Conservation (phyloP, 75 land plant genomes). For the Picea sitchensis region DNA sequence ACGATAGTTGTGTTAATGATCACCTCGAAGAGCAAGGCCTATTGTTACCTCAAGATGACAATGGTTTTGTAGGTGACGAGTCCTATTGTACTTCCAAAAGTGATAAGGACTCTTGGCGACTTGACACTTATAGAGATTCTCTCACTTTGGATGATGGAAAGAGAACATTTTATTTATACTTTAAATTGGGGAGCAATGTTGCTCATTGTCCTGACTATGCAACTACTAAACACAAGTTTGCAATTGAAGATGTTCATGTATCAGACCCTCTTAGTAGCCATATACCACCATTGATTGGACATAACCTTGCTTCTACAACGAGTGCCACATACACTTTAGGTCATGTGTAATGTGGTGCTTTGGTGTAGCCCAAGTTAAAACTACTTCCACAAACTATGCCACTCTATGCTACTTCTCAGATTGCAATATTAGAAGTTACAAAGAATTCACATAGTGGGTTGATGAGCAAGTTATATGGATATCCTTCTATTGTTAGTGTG, state of each 20-base stretch:
- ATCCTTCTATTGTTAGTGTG: background rate
- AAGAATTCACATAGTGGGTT: constrained; percentile 5
- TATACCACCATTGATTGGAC: background rate
- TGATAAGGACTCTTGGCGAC: background rate
- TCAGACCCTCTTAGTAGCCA: background rate
- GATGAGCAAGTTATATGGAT: constrained; percentile 10
- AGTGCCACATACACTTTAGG: background rate
- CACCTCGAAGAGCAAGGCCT: background rate
- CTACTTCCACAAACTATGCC: constrained; percentile 81
- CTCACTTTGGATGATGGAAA: background rate
- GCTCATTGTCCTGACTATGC: background rate
- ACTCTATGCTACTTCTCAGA: constrained; percentile 28
- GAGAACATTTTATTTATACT: background rate
- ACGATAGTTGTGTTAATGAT: background rate
- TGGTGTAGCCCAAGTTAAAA: constrained; percentile 76
- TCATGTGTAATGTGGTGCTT: constrained; percentile 20
- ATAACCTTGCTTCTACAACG: background rate
- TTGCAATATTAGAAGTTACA: constrained; percentile 9
- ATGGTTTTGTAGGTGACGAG: background rate
- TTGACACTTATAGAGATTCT: constrained; percentile 3
- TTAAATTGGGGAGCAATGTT: background rate
- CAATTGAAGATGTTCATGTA: background rate
- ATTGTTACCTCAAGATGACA: background rate
- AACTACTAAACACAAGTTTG: constrained; percentile 1
- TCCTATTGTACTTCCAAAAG: background rate